These are phyloP conservation scores for Linnemannia schmuckeri DNA, from an alignment of 192 early-diverging fungal genomes.

Conservation along the genomic window DNA sequence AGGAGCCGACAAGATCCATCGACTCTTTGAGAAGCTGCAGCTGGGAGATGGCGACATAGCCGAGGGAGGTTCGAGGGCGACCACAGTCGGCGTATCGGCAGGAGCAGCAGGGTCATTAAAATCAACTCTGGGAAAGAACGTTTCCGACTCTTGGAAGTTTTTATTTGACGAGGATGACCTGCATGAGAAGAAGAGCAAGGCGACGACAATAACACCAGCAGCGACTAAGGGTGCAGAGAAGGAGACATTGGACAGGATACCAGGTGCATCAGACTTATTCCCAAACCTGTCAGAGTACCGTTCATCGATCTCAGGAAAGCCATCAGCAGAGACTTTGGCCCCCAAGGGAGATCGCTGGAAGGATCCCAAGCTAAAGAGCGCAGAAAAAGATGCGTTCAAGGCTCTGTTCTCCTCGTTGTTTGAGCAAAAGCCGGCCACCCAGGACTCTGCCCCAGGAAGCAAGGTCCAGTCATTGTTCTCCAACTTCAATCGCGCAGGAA, in stretches of 20 bases:
- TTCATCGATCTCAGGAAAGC: not conserved
- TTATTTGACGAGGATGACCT: conserved; percentile 54
- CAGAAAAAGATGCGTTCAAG: conserved; percentile 45
- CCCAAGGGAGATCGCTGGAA: conserved; percentile 36
- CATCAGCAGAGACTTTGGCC: not conserved
- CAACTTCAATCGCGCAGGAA: conserved; percentile 42
- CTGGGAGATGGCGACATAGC: not conserved
- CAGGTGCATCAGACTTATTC: conserved; percentile 34
- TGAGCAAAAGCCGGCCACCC: conserved; percentile 26
- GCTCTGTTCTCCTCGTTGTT: conserved; percentile 48
- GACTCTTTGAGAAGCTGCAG: conserved; percentile 41
- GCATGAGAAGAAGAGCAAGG: conserved; percentile 10
- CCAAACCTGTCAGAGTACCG: conserved; percentile 32
- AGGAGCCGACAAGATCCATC: conserved; percentile 23
- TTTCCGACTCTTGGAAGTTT: conserved; percentile 46
- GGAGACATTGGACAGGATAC: conserved; percentile 46
- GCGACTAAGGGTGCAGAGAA: not conserved
- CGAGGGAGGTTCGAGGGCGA: not conserved
- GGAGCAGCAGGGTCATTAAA: not conserved
- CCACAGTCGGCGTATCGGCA: not conserved
- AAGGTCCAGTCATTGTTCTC: conserved; percentile 51
- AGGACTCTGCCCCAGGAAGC: conserved; percentile 2
- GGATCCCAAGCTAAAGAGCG: conserved; percentile 33
- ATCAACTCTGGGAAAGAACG: not conserved
- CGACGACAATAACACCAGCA: not conserved